Percentiles rank a stretch among this genome's conserved stretches.
Evolutionary conservation across 2,329 filamentous ascomycete species (phyloP).

Genomic region (Phialophora verrucosa): DNA sequence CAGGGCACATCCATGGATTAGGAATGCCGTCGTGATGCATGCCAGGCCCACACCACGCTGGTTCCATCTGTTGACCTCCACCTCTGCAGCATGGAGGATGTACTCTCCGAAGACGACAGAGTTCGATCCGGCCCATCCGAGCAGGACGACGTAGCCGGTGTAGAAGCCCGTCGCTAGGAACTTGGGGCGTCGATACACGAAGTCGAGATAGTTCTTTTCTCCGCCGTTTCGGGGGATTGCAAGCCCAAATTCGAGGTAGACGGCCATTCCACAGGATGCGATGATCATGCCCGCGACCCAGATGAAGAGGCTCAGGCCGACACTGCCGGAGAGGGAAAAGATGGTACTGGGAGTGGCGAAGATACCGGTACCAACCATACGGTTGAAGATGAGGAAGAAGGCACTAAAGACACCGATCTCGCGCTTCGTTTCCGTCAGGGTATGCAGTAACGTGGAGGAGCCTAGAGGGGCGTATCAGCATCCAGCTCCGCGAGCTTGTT

Average conservation of each 20-base stretch:
- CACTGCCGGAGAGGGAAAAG: conserved; percentile 60
- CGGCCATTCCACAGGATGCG: conserved; percentile 54
- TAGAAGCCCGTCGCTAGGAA: conserved; percentile 62
- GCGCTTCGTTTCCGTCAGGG: conserved; percentile 26
- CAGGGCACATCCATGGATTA: conserved; percentile 55
- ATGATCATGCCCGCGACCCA: conserved; percentile 60
- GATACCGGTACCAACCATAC: conserved; percentile 53
- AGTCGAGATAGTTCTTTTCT: conserved; percentile 61
- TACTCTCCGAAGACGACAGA: conserved; percentile 61
- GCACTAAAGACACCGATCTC: conserved; percentile 49
- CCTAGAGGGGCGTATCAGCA: conserved; percentile 5
- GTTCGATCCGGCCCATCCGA: conserved; percentile 60
- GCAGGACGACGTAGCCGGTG: conserved; percentile 57
- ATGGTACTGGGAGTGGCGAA: conserved; percentile 65
- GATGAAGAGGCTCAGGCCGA: conserved; percentile 60
- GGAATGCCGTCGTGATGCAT: conserved; percentile 55
- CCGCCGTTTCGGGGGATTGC: conserved; percentile 56
- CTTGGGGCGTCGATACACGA: conserved; percentile 57
- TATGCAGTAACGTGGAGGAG: conserved; percentile 6
- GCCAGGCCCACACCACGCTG: conserved; percentile 56
- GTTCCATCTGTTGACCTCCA: conserved; percentile 50
- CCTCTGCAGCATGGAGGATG: conserved; percentile 54
- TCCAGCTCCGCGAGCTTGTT: not conserved
- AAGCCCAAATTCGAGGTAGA: conserved; percentile 56
- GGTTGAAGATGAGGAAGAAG: conserved; percentile 57